These are phyloP conservation scores for Chondrus crispus DNA, from an alignment of 23 red algal genomes.

Conservation along the genomic window DNA sequence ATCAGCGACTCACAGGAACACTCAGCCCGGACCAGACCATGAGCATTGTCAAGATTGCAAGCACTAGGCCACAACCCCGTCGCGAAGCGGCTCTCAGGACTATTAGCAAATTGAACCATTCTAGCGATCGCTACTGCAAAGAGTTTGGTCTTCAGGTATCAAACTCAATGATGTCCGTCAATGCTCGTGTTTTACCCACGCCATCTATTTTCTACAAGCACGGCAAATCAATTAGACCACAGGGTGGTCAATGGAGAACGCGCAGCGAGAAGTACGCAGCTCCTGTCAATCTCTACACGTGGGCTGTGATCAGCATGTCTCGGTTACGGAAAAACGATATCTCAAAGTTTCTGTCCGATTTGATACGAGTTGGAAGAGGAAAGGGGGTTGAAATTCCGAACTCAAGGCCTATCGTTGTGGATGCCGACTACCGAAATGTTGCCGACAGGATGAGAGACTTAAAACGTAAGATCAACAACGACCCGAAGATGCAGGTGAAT, in stretches of 20 bases:
- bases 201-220: constrained; percentile 7
- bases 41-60: constrained; percentile 42
- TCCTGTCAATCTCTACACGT: not conserved
- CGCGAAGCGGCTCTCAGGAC: not conserved
- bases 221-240: not conserved
- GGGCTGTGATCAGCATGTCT: constrained; percentile 14
- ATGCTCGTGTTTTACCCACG: constrained; percentile 38
- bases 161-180: not conserved
- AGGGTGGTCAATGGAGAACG: constrained; percentile 35
- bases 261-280: not conserved
- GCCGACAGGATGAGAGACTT: constrained; percentile 1
- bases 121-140: not conserved
- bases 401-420: not conserved
- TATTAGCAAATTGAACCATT: constrained; percentile 6
- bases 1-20: constrained; percentile 37
- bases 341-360: not conserved
- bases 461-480: not conserved
- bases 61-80: constrained; percentile 9
- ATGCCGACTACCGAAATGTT: not conserved
- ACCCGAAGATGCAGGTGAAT: not conserved
- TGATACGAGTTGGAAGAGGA: not conserved
- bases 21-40: constrained; percentile 30
- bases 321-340: not conserved
- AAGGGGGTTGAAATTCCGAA: not conserved
- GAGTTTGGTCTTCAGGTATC: constrained; percentile 48